A percentile compares a stretch with the other conserved stretches of the same genome.
phyloP scores from a whole-genome alignment of 2,329 filamentous ascomycete genomes.

The Lomentospora prolificans region DNA sequence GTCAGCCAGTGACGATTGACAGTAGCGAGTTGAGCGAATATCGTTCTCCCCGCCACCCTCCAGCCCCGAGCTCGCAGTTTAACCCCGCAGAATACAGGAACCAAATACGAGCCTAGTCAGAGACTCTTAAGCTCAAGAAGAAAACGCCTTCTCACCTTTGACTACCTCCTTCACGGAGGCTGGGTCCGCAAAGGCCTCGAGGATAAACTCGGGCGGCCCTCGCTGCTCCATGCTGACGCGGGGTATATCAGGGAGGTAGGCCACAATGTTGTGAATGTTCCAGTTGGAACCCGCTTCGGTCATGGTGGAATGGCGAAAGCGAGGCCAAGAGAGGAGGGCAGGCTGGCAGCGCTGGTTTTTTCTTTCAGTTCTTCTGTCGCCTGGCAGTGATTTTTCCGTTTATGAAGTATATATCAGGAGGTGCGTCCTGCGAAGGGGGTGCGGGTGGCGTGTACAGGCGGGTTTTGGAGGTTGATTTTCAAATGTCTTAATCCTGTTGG shows the following conservation, averaged over 20 bases:
- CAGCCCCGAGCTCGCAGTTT: too few species aligned
- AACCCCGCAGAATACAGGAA: too few species aligned
- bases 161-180: conserved; percentile 84
- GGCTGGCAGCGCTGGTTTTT: too few species aligned
- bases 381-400: too few species aligned
- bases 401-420: too few species aligned
- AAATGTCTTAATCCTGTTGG: not conserved
- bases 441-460: not conserved
- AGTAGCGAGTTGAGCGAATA: too few species aligned
- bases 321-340: not conserved
- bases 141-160: too few species aligned
- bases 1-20: not conserved
- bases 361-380: too few species aligned
- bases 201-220: conserved; percentile 72
- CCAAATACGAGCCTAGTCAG: too few species aligned
- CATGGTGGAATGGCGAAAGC: not conserved
- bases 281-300: conserved; percentile 4
- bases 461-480: not conserved
- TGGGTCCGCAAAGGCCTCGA: conserved; percentile 90
- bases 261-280: conserved; percentile 7
- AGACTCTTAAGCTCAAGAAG: too few species aligned
- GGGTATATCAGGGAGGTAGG: conserved; percentile 5
- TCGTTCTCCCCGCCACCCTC: too few species aligned
- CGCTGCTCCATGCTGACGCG: conserved; percentile 34
- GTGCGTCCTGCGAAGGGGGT: too few species aligned